These are phyloP conservation scores for Passiflora organensis DNA, from an alignment of 345 rosid genomes.

Conservation along the genomic window DNA sequence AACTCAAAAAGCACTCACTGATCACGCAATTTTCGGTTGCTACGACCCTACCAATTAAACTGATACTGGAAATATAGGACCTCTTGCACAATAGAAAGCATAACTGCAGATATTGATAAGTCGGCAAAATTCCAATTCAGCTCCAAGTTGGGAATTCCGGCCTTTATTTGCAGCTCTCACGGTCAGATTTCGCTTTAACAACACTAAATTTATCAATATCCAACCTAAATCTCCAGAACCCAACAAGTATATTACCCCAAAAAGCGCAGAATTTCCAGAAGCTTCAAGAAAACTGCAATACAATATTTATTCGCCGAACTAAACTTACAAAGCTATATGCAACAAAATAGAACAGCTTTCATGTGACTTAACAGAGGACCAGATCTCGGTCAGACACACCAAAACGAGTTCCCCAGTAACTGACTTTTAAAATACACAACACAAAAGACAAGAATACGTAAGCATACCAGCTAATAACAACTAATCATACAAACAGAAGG, in stretches of 20 bases:
- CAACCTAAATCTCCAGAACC: background rate
- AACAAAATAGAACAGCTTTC: too few species aligned
- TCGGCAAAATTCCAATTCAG: background rate
- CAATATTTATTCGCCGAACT: background rate
- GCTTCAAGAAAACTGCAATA: too few species aligned
- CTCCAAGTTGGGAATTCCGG: background rate
- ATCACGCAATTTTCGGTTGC: background rate
- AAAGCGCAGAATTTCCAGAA: background rate
- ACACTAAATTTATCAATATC: background rate
- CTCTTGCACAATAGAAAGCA: background rate
- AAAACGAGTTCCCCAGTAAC: constrained; percentile 24
- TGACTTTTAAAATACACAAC: constrained; percentile 23
- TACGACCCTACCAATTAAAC: constrained; percentile 4
- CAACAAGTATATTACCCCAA: background rate
- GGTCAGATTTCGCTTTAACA: too few species aligned
- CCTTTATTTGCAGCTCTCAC: background rate
- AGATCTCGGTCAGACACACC: constrained; percentile 21
- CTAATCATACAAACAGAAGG: background rate
- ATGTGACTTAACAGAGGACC: constrained; percentile 11
- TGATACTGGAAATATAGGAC: background rate
- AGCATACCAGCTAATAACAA: background rate
- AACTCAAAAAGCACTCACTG: background rate
- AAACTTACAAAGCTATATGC: background rate
- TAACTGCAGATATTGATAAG: background rate
- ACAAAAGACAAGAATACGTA: background rate